These are phyloP conservation scores for Tubosaeta brunneosetosa DNA, from an alignment of 768 basidiomycete species.

Conservation along the genomic window DNA sequence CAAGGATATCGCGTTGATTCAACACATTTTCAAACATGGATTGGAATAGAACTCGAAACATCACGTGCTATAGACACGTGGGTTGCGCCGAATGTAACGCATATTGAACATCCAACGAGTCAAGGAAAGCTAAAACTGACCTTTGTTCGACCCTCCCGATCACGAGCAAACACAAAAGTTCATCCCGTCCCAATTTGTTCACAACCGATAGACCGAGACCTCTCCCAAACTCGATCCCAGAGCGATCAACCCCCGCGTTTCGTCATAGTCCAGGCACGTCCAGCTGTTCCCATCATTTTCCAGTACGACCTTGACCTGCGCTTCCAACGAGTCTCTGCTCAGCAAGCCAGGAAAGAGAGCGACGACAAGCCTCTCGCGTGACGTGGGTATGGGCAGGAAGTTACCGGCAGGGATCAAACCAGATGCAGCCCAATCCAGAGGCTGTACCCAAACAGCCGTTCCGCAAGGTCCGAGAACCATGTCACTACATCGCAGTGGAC, in stretches of 20 bases:
- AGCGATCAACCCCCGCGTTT: constrained; percentile 48
- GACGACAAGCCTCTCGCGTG: constrained; percentile 41
- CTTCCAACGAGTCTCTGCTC: constrained; percentile 13
- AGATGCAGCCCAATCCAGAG: constrained; percentile 40
- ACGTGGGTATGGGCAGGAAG: constrained; percentile 11
- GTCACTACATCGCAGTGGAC: constrained; percentile 50
- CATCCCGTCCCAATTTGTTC: neutral
- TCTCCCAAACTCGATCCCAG: constrained; percentile 48
- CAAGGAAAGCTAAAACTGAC: neutral
- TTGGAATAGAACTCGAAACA: neutral
- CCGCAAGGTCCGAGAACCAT: constrained; percentile 52
- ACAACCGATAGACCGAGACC: constrained; percentile 35
- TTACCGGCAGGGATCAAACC: constrained; percentile 33
- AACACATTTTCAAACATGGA: neutral
- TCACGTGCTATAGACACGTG: neutral
- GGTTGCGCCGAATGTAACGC: neutral
- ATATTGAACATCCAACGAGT: neutral
- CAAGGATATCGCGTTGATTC: neutral
- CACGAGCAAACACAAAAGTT: neutral
- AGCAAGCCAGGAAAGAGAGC: constrained; percentile 46
- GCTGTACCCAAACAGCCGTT: constrained; percentile 62
- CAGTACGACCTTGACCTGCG: constrained; percentile 29
- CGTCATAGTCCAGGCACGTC: constrained; percentile 61
- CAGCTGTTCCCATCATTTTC: constrained; percentile 35
- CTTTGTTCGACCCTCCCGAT: neutral